Conservation (phyloP, 2,329 filamentous ascomycete genomes). For the Nemania sp. region DNA sequence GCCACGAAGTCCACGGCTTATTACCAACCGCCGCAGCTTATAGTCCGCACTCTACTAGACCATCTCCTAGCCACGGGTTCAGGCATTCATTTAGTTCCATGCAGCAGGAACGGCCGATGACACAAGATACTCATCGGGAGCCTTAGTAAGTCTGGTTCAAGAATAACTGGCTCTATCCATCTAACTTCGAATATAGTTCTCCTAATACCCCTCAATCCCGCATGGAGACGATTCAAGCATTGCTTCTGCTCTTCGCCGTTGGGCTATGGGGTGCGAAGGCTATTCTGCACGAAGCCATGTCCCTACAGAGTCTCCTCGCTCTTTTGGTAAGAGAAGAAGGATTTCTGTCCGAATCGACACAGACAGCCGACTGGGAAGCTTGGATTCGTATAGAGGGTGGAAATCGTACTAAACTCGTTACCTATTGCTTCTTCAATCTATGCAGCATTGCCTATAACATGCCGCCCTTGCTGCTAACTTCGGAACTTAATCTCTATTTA, state of each 20-base stretch:
- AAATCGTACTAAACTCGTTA: constrained; percentile 62
- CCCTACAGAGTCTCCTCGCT: constrained; percentile 60
- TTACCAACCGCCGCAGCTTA: constrained; percentile 61
- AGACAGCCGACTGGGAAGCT: constrained; percentile 59
- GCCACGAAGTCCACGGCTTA: constrained; percentile 59
- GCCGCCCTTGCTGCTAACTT: constrained; percentile 60
- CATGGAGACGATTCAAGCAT: constrained; percentile 67
- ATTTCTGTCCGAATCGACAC: constrained; percentile 52
- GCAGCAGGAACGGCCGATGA: constrained; percentile 59
- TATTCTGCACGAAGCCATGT: constrained; percentile 62
- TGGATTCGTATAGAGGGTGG: constrained; percentile 62
- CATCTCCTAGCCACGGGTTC: constrained; percentile 60
- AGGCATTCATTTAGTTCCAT: constrained; percentile 62
- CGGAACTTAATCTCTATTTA: constrained; percentile 59
- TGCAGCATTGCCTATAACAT: constrained; percentile 66
- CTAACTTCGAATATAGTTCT: constrained; percentile 42
- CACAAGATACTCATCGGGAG: constrained; percentile 61
- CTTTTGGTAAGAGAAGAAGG: constrained; percentile 63
- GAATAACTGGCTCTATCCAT: neutral
- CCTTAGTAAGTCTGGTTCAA: constrained; percentile 54
- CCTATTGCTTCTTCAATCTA: constrained; percentile 65
- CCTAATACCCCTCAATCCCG: constrained; percentile 62
- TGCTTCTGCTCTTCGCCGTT: constrained; percentile 62
- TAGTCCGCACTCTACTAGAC: constrained; percentile 62
- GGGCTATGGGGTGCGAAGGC: constrained; percentile 65